A percentile compares a stretch with the other conserved stretches of the same genome.
These are phyloP conservation scores for Hericium coralloides DNA, from an alignment of 768 basidiomycete genomes.

Conservation along the genomic window DNA sequence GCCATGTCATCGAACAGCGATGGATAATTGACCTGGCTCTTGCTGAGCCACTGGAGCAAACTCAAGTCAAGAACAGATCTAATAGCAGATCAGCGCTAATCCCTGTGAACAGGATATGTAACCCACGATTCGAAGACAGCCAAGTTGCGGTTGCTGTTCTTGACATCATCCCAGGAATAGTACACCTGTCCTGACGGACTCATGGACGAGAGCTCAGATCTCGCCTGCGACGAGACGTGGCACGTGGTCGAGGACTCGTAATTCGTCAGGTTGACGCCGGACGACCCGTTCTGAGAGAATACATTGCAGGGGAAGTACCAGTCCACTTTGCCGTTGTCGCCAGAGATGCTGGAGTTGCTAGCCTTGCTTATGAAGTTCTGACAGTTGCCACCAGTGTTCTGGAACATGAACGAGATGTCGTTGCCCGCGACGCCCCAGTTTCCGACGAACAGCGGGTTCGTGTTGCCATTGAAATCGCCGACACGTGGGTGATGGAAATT, in stretches of 20 bases:
- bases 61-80: constrained; percentile 86
- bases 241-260: constrained; percentile 64
- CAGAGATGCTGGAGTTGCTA: constrained; percentile 59
- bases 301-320: constrained; percentile 99
- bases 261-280: constrained; percentile 54
- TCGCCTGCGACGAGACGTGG: constrained; percentile 52
- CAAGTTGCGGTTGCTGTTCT: constrained; percentile 59
- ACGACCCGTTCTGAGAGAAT: constrained; percentile 60
- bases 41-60: constrained; percentile 79
- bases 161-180: constrained; percentile 86
- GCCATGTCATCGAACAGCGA: constrained; percentile 73
- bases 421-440: constrained; percentile 74
- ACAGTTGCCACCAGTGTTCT: constrained; percentile 83
- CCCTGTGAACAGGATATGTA: neutral
- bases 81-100: constrained; percentile 9
- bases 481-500: constrained; percentile 77
- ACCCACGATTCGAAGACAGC: constrained; percentile 93
- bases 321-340: constrained; percentile 50
- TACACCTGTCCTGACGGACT: constrained; percentile 77
- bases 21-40: constrained; percentile 76
- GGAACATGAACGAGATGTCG: constrained; percentile 93
- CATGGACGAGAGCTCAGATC: constrained; percentile 40
- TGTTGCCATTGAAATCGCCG: constrained; percentile 63
- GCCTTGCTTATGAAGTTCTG: constrained; percentile 66
- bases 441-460: constrained; percentile 77